Conservation (phyloP, 1,139 yeast genomes). For the Geotrichum candidum region DNA sequence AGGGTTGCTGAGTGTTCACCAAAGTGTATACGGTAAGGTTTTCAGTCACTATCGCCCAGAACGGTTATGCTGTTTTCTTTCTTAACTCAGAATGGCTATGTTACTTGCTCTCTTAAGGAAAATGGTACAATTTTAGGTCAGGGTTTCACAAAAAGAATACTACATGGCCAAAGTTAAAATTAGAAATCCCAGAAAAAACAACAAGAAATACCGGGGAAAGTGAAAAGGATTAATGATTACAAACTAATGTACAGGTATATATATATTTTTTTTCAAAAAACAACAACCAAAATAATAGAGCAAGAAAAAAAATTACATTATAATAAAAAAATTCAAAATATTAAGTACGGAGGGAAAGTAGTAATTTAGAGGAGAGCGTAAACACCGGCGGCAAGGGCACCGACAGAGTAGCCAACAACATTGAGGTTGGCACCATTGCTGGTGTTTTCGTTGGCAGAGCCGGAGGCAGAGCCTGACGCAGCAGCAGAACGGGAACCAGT, state of each 20-base stretch:
- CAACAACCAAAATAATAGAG: background rate
- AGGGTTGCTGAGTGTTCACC: background rate
- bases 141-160: background rate
- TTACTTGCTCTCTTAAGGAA: background rate
- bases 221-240: background rate
- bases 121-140: background rate
- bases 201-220: background rate
- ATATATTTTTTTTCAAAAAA: background rate
- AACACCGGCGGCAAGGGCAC: constrained; percentile 12
- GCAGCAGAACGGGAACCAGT: background rate
- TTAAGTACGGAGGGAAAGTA: background rate
- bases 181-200: background rate
- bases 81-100: too few relatives aligned
- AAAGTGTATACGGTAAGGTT: background rate
- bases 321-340: background rate
- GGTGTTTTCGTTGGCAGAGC: background rate
- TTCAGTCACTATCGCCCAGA: background rate
- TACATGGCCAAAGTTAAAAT: background rate
- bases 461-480: background rate
- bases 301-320: background rate
- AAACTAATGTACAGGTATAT: background rate
- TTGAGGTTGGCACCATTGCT: background rate
- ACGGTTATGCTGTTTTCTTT: background rate
- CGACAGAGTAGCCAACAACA: constrained; percentile 4
- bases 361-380: constrained; percentile 4